Evolutionary conservation across 139 green algal genomes (phyloP), one percentile per base, ranked within the genome.

Genomic region (Gonium pectorale): DNA sequence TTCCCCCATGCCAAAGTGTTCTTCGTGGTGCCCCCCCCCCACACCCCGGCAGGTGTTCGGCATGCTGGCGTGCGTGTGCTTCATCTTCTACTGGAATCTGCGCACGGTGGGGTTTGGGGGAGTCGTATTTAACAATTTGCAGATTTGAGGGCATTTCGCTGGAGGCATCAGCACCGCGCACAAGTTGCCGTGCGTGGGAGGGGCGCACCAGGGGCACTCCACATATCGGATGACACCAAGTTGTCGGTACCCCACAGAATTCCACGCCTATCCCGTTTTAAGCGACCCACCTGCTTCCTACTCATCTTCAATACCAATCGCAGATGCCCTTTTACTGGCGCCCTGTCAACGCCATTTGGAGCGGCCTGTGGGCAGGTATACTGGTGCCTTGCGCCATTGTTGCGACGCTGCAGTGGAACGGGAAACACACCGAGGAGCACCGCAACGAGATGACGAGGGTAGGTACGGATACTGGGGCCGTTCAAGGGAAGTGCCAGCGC

Each of bases 281-380:
- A 56, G 17, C 49, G 13, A 56, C 49, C 49, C 49, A 56, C 49
- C 49, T 26, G 13, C 49, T 17, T 17, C 13, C 49, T 26, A 13
- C 49, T 13, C 49, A 56, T 26, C 49, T 13, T 26, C 49, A 56
- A 13, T 17, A 56, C 49, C 17, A 17, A 56, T 33, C 27, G 52
- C 74, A 82, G 74, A 46, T 82, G 74, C 74, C 74, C 21, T 82
- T 82, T 19, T 82, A 82, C 38, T 8, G 33, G 2, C 31, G 5
- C 3, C 3, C 43, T 17, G 43, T 59, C 15, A 82, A 71, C 38
- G 11, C 44, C 19, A 41, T 71, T 0, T 72, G 56, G 74, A 37
- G 21, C 1, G 59, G 74, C 33, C 54, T 87, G 70, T 87, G 81
- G 81, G 27, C 51, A 9, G 69, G 69, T 33, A 37, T 81, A 2